Evolutionary conservation across 1,139 yeast species (phyloP).

Genomic region (Pichia sp.): DNA sequence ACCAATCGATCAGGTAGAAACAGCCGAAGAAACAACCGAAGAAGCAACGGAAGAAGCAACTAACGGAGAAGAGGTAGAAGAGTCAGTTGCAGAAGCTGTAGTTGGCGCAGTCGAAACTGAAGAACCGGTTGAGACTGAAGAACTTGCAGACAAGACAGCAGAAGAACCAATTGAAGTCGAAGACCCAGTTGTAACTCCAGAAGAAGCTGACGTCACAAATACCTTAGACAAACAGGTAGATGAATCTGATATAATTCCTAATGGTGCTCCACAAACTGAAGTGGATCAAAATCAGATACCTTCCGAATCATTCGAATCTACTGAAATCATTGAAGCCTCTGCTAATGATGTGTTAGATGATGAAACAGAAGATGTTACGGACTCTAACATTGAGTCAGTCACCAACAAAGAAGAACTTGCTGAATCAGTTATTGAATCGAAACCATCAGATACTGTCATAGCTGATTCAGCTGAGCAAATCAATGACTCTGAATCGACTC

Average conservation of each 20-base stretch:
- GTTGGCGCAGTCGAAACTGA: not conserved
- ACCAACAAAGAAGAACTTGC: conserved; percentile 3
- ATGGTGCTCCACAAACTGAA: too few relatives aligned
- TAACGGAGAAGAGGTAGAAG: conserved; percentile 1
- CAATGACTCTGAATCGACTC: not conserved
- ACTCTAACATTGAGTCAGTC: too few relatives aligned
- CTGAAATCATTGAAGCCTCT: conserved; percentile 1
- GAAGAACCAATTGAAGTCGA: not conserved
- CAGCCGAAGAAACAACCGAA: conserved; percentile 1
- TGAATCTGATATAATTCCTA: too few relatives aligned
- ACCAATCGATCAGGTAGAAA: conserved; percentile 1
- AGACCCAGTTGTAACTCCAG: not conserved
- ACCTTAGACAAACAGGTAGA: too few relatives aligned
- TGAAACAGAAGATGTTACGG: not conserved
- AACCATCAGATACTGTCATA: not conserved
- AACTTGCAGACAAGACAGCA: not conserved
- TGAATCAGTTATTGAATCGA: not conserved
- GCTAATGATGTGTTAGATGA: not conserved
- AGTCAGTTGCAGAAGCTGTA: conserved; percentile 5
- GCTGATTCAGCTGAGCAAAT: too few relatives aligned
- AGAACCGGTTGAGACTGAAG: not conserved
- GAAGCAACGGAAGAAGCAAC: conserved; percentile 3
- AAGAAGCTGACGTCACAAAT: not conserved
- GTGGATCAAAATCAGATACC: too few relatives aligned
- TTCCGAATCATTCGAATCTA: conserved; percentile 2